Conservation (phyloP, 345 rosid genomes). For the Citrus glauca region DNA sequence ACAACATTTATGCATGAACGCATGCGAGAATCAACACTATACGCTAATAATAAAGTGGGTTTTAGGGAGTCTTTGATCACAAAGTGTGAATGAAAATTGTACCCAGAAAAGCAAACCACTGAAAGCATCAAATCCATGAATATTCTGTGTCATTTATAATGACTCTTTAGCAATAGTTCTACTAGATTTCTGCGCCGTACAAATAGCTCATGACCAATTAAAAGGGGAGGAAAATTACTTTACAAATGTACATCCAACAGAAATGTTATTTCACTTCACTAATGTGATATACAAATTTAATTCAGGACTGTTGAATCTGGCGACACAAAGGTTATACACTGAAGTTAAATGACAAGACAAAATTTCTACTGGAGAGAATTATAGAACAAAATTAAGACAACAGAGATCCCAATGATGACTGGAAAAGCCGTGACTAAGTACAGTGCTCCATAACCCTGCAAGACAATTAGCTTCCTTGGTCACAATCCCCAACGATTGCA, state of each 20-base stretch:
- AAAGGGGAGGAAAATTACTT: background rate
- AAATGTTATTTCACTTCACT: background rate
- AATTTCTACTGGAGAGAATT: slow-evolving; percentile 78
- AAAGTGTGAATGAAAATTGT: background rate
- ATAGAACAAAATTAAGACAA: slow-evolving; percentile 77
- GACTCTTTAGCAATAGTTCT: too few species aligned
- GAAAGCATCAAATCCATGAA: too few species aligned
- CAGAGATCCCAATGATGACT: slow-evolving; percentile 81
- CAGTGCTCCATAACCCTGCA: slow-evolving; percentile 94
- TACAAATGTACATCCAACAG: background rate
- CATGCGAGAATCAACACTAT: background rate
- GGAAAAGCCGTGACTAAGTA: slow-evolving; percentile 92
- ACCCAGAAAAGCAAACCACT: background rate
- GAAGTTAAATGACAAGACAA: background rate
- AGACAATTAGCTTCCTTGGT: slow-evolving; percentile 15
- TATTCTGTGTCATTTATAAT: too few species aligned
- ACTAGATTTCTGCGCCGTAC: background rate
- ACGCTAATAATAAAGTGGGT: background rate
- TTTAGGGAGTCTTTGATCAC: background rate
- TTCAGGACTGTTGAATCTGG: background rate
- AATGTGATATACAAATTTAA: background rate
- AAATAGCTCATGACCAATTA: background rate
- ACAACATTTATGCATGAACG: background rate
- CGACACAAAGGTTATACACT: background rate
- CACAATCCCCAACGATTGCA: slow-evolving; percentile 8